These are phyloP conservation scores for Tylopilus sp. DNA, from an alignment of 768 basidiomycete species.

Conservation along the genomic window DNA sequence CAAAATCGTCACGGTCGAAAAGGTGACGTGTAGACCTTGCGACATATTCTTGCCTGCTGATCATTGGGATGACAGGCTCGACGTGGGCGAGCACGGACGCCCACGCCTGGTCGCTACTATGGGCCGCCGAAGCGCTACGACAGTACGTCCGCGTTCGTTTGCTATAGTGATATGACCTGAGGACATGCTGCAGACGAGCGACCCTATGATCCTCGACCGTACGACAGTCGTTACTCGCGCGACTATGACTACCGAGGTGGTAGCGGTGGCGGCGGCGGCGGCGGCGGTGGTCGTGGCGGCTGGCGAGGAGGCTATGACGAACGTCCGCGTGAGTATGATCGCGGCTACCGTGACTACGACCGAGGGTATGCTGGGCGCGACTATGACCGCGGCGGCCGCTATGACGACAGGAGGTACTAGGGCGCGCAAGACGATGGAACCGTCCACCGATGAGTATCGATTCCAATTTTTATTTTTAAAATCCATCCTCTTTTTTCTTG, in stretches of 20 bases:
- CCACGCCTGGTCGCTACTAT: conserved; percentile 93
- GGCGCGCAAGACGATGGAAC: background rate
- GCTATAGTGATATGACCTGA: background rate
- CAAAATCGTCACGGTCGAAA: conserved; percentile 85
- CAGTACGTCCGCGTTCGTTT: conserved; percentile 38
- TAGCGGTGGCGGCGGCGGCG: conserved; percentile 5
- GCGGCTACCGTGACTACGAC: conserved; percentile 43
- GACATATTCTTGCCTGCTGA: background rate
- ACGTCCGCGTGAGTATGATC: conserved; percentile 26
- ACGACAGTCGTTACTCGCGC: conserved; percentile 81
- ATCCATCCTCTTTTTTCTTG: background rate
- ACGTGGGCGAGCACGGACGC: conserved; percentile 83
- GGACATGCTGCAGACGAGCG: conserved; percentile 56
- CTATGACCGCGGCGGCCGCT: conserved; percentile 39
- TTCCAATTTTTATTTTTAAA: conserved; percentile 3
- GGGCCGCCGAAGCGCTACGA: conserved; percentile 84
- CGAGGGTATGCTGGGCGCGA: conserved; percentile 33
- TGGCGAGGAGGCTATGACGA: conserved; percentile 34
- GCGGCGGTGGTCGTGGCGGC: conserved; percentile 27
- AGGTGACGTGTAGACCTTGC: conserved; percentile 41
- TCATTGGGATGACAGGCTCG: conserved; percentile 56
- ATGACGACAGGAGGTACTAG: conserved; percentile 45
- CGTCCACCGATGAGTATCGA: conserved; percentile 1
- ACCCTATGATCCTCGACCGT: conserved; percentile 89
- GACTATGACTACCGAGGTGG: conserved; percentile 53